Percentiles rank a stretch among this genome's conserved stretches.
phyloP scores from a whole-genome alignment of 495 filamentous ascomycete species.

The Hyaloscypha finlandica region DNA sequence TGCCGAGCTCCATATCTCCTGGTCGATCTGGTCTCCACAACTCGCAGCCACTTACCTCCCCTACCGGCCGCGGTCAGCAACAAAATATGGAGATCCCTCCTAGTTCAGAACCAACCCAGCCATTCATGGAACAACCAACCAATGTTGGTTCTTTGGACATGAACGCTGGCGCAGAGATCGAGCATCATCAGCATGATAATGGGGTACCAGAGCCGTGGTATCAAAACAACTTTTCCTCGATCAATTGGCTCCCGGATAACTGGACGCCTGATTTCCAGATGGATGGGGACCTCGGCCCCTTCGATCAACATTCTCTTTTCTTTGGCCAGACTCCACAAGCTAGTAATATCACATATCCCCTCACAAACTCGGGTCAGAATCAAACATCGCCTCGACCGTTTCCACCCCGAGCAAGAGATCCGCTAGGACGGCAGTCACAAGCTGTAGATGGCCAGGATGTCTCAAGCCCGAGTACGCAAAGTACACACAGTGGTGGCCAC shows the following conservation, averaged over 20 bases:
- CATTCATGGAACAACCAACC: background rate
- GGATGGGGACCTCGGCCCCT: slow-evolving; percentile 31
- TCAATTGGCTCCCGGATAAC: slow-evolving; percentile 30
- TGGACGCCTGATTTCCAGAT: slow-evolving; percentile 33
- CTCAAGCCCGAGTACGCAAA: slow-evolving; percentile 18
- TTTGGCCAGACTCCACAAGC: slow-evolving; percentile 8
- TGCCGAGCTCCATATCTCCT: background rate
- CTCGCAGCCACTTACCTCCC: background rate
- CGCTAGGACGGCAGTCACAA: slow-evolving; percentile 8
- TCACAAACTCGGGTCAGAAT: background rate
- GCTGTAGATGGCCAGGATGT: slow-evolving; percentile 10
- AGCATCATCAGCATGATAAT: background rate
- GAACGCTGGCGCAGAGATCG: background rate
- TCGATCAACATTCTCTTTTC: slow-evolving; percentile 7
- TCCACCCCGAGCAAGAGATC: background rate
- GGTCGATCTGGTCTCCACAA: background rate
- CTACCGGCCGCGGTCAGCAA: background rate
- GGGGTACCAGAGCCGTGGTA: slow-evolving; percentile 9
- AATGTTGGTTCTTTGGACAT: slow-evolving; percentile 3
- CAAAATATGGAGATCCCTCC: background rate
- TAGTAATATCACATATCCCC: background rate
- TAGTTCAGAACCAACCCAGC: background rate
- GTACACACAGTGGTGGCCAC: slow-evolving; percentile 31
- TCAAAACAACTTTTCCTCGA: slow-evolving; percentile 23
- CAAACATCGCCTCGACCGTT: background rate